Evolutionary conservation across 495 filamentous ascomycete species (phyloP), one percentile per base, ranked within the genome.

Genomic region (Trichocladium uniseriatum): DNA sequence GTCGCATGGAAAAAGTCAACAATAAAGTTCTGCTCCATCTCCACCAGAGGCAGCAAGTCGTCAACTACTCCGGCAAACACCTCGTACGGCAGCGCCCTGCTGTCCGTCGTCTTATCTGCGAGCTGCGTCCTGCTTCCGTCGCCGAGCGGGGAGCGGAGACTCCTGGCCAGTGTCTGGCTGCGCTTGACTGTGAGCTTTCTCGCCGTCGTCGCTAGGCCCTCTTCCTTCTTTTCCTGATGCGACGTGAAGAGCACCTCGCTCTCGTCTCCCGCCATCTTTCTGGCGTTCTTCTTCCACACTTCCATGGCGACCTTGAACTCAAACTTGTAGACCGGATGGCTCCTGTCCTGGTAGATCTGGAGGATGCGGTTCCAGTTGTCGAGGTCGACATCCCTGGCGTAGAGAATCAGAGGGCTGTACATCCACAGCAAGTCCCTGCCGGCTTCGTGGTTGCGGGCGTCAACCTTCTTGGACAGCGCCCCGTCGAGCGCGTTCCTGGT

Each of bases 11-110:
- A 97, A 67, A 95, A 92, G 46, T 92, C 86, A 19, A 94, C 80
- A 22, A 95, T 70, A 57, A 96, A 97, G 59, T 95, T 95, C 64
- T 97, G 91, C 69, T 97, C 91, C 52, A 85, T 85, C 41, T 84
- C 82, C 34, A 95, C 80, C 49, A 92, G 77, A 18, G 80, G 82
- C 38, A 87, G 66, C 47, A 86, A 79, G 64, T 95, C 87, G 41
- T 85, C 80, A 37, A 96, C 70, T 14, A 82, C 78, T 29, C 84
- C 84, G 2, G 80, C 73, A 66, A 95, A 95, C n/a, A 81, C 83
- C 68, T 95, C 91, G 51, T 79, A 88, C 0, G 86, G 78, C 34
- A 86, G 75, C 19, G 86, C 72, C 51, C 79, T 79, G 34, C 84
- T 82, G 52, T 79, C 76, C 45, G 81, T 74, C 2, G 69, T 57